Evolutionary conservation across 805 yeast species (phyloP).

Genomic region (Lipomyces chichibuensis): DNA sequence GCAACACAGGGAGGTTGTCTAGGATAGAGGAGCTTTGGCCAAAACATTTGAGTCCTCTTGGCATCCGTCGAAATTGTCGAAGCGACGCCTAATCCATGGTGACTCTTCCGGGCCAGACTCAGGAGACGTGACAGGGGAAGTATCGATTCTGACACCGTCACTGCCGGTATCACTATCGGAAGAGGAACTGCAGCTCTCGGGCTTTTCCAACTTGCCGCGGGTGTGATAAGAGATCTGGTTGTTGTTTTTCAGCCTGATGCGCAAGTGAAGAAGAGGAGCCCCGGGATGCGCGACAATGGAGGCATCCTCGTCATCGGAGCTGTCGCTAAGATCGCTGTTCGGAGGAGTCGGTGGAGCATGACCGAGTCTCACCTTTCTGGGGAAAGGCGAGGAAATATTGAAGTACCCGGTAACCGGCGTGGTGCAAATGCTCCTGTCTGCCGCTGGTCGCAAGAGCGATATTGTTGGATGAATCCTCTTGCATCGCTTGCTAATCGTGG

Average conservation of each 20-base stretch:
- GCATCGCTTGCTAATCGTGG: background rate
- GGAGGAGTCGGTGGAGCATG: background rate
- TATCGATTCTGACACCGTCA: background rate
- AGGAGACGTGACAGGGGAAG: background rate
- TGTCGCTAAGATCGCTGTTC: background rate
- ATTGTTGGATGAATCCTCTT: background rate
- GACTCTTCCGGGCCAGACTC: background rate
- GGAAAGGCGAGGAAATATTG: background rate
- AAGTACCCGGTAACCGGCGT: background rate
- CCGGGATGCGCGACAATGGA: background rate
- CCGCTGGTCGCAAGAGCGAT: background rate
- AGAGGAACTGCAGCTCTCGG: background rate
- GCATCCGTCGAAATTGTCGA: background rate
- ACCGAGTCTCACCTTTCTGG: background rate
- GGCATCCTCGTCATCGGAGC: background rate
- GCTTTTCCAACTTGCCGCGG: too few species aligned
- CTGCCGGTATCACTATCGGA: background rate
- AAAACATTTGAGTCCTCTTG: background rate
- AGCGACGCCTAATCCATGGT: background rate
- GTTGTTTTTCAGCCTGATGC: background rate
- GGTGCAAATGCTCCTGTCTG: background rate
- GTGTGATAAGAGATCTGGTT: too few species aligned
- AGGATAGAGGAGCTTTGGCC: background rate
- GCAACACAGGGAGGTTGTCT: too few species aligned
- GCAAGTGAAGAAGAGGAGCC: background rate